Conservation (phyloP, 768 basidiomycete species). For the Lactarius sp. region DNA sequence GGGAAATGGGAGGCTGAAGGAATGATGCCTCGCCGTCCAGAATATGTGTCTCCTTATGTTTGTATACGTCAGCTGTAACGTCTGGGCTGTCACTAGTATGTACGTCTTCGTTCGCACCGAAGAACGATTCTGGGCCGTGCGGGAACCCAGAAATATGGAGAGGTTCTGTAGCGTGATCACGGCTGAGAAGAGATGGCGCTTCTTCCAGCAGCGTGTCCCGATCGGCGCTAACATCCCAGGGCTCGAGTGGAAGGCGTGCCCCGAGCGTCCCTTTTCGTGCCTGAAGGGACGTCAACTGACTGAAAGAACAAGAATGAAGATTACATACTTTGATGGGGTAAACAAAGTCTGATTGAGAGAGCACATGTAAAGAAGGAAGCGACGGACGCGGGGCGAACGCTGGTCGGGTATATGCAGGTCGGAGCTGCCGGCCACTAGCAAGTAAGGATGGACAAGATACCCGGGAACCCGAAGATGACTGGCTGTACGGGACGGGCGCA, state of each 20-base stretch:
- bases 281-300: constrained; percentile 27
- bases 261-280: constrained; percentile 40
- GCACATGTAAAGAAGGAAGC: constrained; percentile 38
- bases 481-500: constrained; percentile 23
- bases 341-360: constrained; percentile 36
- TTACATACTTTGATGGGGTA: constrained; percentile 37
- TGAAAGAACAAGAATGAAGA: background rate
- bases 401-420: constrained; percentile 40
- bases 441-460: constrained; percentile 21
- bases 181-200: constrained; percentile 14
- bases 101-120: constrained; percentile 5
- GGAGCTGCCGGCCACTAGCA: constrained; percentile 29
- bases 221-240: constrained; percentile 34
- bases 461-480: constrained; percentile 22
- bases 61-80: background rate
- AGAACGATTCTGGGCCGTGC: constrained; percentile 9
- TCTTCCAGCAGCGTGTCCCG: constrained; percentile 12
- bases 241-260: constrained; percentile 41
- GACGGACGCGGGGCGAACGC: constrained; percentile 41
- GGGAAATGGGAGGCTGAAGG: constrained; percentile 19
- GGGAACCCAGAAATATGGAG: constrained; percentile 8
- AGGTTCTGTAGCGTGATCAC: constrained; percentile 17
- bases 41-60: constrained; percentile 13
- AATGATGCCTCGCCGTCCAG: constrained; percentile 5
- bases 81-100: constrained; percentile 4